phyloP scores from a whole-genome alignment of 257 asterid species.

The Nicotiana sylvestris region DNA sequence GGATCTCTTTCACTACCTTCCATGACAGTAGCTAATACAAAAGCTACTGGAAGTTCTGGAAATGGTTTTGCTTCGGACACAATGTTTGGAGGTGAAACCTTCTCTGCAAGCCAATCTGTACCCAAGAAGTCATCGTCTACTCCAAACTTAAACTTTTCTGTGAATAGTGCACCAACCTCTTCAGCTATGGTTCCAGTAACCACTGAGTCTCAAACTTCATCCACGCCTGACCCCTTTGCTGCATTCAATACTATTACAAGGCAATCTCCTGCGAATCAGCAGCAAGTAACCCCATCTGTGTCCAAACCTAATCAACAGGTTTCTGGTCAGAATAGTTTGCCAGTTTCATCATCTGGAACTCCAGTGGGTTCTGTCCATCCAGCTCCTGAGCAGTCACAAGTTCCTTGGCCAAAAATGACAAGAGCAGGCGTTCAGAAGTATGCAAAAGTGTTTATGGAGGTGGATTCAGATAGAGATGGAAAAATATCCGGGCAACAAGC shows the following conservation, averaged over 20 bases:
- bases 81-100: slow-evolving; percentile 55
- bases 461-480: slow-evolving; percentile 86
- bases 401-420: slow-evolving; percentile 95
- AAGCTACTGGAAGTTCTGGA: slow-evolving; percentile 44
- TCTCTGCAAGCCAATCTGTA: slow-evolving; percentile 51
- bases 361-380: slow-evolving; percentile 44
- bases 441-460: slow-evolving; percentile 85
- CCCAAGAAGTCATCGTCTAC: slow-evolving; percentile 45
- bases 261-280: slow-evolving; percentile 51
- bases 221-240: slow-evolving; percentile 69
- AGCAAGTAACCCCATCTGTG: slow-evolving; percentile 41
- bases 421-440: slow-evolving; percentile 89
- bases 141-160: slow-evolving; percentile 38
- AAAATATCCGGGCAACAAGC: slow-evolving; percentile 90
- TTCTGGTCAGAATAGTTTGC: slow-evolving; percentile 48
- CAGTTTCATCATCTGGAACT: slow-evolving; percentile 46
- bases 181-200: slow-evolving; percentile 50
- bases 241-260: slow-evolving; percentile 53
- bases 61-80: slow-evolving; percentile 37
- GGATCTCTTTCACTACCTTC: slow-evolving; percentile 44
- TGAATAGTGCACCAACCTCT: slow-evolving; percentile 39
- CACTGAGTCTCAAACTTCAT: slow-evolving; percentile 42
- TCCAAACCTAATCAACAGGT: slow-evolving; percentile 59
- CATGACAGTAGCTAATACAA: slow-evolving; percentile 35
- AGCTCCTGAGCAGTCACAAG: slow-evolving; percentile 53